Base-by-base conservation (phyloP, 2,329 filamentous ascomycete genomes). In the Thelonectria rubi region DNA sequence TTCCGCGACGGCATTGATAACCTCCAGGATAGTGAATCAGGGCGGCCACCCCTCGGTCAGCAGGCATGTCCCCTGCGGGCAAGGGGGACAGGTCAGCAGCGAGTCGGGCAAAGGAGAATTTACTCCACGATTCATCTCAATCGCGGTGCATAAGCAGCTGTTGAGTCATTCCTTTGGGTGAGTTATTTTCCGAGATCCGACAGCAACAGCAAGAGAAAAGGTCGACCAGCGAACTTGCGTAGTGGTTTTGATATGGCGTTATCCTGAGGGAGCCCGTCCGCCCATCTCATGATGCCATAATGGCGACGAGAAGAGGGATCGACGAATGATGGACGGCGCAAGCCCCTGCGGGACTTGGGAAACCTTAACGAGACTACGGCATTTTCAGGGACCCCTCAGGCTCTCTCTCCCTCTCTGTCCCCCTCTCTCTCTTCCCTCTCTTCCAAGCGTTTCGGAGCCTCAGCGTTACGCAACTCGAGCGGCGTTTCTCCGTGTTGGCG, bases 71-170 rank as follows among this genome's bases (percentile, higher is more conserved):
- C 58, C 58, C 43, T 61, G 58, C 14, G 9, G 15, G 17, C 8
- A 8, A 30, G 32, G 58, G 48, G 47, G 6, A 40, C 24, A 32
- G 58, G 15, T 43, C 12, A 37, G 42, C n/a, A 9, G 26, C 17
- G 18, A 21, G 37, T 4, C 43, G 17, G 47, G 21, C 12, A 49
- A 20, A 34, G 47, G 30, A 49, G 30, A 48, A 49, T 32, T 57
- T 57, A 48, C 47, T 56, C 49, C 48, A 48, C 58, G 58, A 61
- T 57, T 56, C 58, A 61, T 43, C 40, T 39, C 40, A n/a, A 47
- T 46, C 34, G 37, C 20, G 17, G 2, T 34, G 52, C 43, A 34
- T 52, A 20, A 47, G 39, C 14, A 42, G 15, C n/a, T 9, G 9
- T 15, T n/a, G 43, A 48, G 40, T 48, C 52, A 60, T 51, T 32